These are phyloP conservation scores for Trichomonas tenax DNA, from an alignment of 208 protist genomes.

Conservation along the genomic window DNA sequence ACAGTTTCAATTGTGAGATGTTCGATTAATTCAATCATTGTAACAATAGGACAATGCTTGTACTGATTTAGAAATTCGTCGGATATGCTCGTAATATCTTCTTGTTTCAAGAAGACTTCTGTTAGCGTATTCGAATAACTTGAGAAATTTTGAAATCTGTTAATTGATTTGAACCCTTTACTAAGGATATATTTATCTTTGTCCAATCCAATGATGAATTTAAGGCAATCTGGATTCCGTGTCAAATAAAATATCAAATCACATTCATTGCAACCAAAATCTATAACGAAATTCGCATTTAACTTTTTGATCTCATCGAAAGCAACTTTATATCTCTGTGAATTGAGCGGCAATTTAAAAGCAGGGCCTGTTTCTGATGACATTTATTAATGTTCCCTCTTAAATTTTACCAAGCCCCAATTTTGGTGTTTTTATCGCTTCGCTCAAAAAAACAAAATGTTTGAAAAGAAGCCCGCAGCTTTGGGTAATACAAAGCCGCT, in stretches of 20 bases:
- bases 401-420: neutral
- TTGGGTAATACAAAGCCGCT: neutral
- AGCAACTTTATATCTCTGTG: neutral
- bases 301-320: neutral
- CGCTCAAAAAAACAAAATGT: neutral
- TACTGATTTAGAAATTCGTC: neutral
- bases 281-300: neutral
- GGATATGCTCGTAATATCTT: neutral
- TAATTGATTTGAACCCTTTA: neutral
- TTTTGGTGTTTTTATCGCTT: neutral
- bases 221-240: neutral
- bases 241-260: conserved; percentile 14
- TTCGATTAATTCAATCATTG: neutral
- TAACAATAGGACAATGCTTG: neutral
- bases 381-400: neutral
- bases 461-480: neutral
- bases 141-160: neutral
- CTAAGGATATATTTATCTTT: neutral
- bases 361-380: neutral
- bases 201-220: neutral
- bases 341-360: neutral
- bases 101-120: neutral
- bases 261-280: neutral
- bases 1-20: neutral
- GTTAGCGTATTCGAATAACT: neutral